These are phyloP conservation scores for Lepidium didymum DNA, from an alignment of 345 rosid species.

Conservation along the genomic window DNA sequence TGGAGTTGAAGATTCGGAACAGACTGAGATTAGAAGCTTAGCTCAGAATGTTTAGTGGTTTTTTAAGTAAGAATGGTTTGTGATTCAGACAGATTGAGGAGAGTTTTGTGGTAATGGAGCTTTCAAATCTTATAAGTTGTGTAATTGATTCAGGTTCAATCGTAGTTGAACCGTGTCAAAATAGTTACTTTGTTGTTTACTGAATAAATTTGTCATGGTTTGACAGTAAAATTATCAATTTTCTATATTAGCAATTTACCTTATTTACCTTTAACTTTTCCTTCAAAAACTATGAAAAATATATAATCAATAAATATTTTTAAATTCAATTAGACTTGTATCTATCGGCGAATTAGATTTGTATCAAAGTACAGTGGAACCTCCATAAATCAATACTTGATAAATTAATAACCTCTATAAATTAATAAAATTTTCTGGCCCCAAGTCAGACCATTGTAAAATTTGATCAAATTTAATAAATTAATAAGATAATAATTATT, in stretches of 20 bases:
- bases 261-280: not conserved
- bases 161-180: conserved; percentile 22
- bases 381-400: no score
- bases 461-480: no score
- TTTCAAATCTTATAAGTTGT: not conserved
- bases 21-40: conserved; percentile 19
- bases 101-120: not conserved
- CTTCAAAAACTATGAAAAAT: not conserved
- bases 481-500: no score
- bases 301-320: not conserved
- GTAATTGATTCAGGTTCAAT: conserved; percentile 27
- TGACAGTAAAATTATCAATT: not conserved
- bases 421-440: no score
- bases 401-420: no score
- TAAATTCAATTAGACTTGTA: not conserved
- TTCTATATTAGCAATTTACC: not conserved
- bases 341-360: no score
- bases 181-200: not conserved
- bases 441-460: no score
- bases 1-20: conserved; percentile 25
- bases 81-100: not conserved
- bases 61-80: not conserved
- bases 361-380: no score
- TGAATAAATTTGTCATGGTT: conserved; percentile 4
- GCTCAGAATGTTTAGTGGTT: conserved; percentile 21